These are phyloP conservation scores for Colletotrichum filicis DNA, from an alignment of 2,329 filamentous ascomycete species.

Conservation along the genomic window DNA sequence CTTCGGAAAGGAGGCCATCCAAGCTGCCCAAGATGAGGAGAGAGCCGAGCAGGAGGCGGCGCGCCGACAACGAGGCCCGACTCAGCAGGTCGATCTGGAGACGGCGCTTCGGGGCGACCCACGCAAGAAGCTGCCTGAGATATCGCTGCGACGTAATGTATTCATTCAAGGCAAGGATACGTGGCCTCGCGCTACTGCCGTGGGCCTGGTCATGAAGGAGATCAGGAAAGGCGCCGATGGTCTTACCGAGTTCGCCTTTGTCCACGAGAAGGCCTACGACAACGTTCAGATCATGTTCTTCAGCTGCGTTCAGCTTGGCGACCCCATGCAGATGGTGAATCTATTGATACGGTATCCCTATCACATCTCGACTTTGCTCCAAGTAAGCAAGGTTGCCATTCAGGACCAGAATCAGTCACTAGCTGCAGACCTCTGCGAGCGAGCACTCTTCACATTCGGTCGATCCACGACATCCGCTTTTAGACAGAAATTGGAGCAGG, in stretches of 20 bases:
- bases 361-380: slow-evolving; percentile 92
- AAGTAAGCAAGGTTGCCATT: slow-evolving; percentile 91
- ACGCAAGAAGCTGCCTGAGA: slow-evolving; percentile 73
- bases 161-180: slow-evolving; percentile 89
- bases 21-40: slow-evolving; percentile 62
- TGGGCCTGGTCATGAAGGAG: slow-evolving; percentile 84
- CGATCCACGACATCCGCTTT: slow-evolving; percentile 88
- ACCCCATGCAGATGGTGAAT: slow-evolving; percentile 84
- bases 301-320: slow-evolving; percentile 81
- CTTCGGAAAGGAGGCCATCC: slow-evolving; percentile 68
- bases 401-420: slow-evolving; percentile 90
- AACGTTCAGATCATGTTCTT: slow-evolving; percentile 82
- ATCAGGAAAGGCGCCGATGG: slow-evolving; percentile 57
- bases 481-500: slow-evolving; percentile 77
- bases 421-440: slow-evolving; percentile 87
- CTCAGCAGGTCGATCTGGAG: slow-evolving; percentile 67
- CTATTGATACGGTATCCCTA: slow-evolving; percentile 75
- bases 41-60: slow-evolving; percentile 52
- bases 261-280: slow-evolving; percentile 80
- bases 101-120: slow-evolving; percentile 65
- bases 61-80: slow-evolving; percentile 47
- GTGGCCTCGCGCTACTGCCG: slow-evolving; percentile 83
- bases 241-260: slow-evolving; percentile 79
- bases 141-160: slow-evolving; percentile 80
- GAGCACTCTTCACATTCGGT: slow-evolving; percentile 94